Evolutionary conservation across 2,329 filamentous ascomycete species (phyloP).

Genomic region (Pseudogymnoascus sp.): DNA sequence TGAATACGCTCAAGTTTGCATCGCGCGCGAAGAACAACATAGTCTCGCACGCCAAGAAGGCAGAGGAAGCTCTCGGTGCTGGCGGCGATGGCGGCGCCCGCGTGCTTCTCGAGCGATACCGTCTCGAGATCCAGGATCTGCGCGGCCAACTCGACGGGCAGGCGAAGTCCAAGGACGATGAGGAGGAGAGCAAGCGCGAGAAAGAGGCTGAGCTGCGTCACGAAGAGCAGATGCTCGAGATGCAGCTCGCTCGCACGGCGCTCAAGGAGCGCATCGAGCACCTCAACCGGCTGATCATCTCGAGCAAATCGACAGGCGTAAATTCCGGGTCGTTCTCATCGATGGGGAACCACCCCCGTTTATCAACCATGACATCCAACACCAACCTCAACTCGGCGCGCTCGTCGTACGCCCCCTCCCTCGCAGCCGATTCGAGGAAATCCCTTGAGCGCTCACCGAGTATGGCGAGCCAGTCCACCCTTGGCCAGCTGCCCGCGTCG

Average conservation of each 20-base stretch:
- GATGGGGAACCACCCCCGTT: slow-evolving; percentile 53
- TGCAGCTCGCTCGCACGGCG: slow-evolving; percentile 92
- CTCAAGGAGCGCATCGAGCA: slow-evolving; percentile 97
- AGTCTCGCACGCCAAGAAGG: slow-evolving; percentile 90
- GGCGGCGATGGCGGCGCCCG: slow-evolving; percentile 79
- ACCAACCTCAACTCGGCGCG: slow-evolving; percentile 50
- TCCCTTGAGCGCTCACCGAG: slow-evolving; percentile 56
- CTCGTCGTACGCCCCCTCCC: slow-evolving; percentile 61
- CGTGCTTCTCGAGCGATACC: slow-evolving; percentile 84
- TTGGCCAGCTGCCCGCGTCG: slow-evolving; percentile 20
- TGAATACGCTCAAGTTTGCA: slow-evolving; percentile 96
- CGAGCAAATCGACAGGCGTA: slow-evolving; percentile 90
- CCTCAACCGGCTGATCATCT: slow-evolving; percentile 86
- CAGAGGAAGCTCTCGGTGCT: slow-evolving; percentile 74
- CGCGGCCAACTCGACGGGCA: slow-evolving; percentile 75
- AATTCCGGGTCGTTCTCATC: slow-evolving; percentile 68
- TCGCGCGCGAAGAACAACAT: slow-evolving; percentile 97
- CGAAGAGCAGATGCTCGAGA: slow-evolving; percentile 96
- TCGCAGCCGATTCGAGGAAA: slow-evolving; percentile 20
- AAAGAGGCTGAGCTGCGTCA: slow-evolving; percentile 78
- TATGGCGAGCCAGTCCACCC: slow-evolving; percentile 44
- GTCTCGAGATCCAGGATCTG: slow-evolving; percentile 82
- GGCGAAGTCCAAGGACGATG: slow-evolving; percentile 57
- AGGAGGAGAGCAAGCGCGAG: slow-evolving; percentile 65
- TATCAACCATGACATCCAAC: slow-evolving; percentile 36